A percentile compares a stretch with the other conserved stretches of the same genome.
These are phyloP conservation scores for Alternaria ventricosa DNA, from an alignment of 2,329 filamentous ascomycete species.

Conservation along the genomic window DNA sequence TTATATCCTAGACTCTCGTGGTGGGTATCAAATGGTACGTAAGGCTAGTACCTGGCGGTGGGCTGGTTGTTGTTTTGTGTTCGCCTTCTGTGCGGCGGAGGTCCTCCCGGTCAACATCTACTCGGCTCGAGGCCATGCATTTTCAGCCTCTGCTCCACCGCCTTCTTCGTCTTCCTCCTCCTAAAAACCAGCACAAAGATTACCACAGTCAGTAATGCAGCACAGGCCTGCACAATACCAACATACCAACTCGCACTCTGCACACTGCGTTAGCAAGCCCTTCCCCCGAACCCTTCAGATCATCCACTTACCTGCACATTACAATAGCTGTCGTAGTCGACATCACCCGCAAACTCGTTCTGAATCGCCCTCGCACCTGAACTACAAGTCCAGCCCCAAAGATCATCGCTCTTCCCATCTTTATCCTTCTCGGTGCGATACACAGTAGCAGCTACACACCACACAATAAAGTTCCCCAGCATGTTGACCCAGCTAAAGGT, in stretches of 20 bases:
- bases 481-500: slow-evolving; percentile 40
- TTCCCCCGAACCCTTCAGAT: background rate
- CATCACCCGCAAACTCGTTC: slow-evolving; percentile 42
- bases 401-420: slow-evolving; percentile 45
- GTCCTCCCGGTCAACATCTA: background rate
- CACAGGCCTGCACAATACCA: slow-evolving; percentile 43
- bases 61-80: background rate
- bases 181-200: slow-evolving; percentile 38
- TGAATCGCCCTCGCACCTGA: slow-evolving; percentile 44
- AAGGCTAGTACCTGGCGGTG: background rate
- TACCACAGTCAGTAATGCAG: slow-evolving; percentile 37
- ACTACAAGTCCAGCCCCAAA: slow-evolving; percentile 54
- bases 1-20: background rate
- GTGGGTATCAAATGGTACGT: background rate
- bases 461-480: slow-evolving; percentile 45
- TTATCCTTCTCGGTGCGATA: slow-evolving; percentile 48
- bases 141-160: background rate
- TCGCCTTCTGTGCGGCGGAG: background rate
- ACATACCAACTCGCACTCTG: slow-evolving; percentile 46
- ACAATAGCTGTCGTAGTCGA: slow-evolving; percentile 48
- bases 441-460: slow-evolving; percentile 42
- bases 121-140: background rate
- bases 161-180: slow-evolving; percentile 41
- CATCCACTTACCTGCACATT: slow-evolving; percentile 41
- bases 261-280: slow-evolving; percentile 5